A percentile compares a stretch with the other conserved stretches of the same genome.
Conservation (phyloP, 2,329 filamentous ascomycete species). For the Hirsutella minnesotensis region DNA sequence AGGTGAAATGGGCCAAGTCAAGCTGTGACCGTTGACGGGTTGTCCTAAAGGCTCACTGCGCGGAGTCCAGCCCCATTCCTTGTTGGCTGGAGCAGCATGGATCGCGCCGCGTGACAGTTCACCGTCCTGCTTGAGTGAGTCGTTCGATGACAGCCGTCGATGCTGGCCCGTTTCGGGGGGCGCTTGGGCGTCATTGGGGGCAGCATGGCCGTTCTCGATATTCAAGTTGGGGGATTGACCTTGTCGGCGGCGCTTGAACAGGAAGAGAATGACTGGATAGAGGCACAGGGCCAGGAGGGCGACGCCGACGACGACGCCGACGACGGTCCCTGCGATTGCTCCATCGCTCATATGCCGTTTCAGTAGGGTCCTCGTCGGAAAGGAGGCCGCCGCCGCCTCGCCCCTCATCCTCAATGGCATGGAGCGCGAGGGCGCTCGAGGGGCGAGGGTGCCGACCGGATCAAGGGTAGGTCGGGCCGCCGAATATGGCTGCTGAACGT, state of each 20-base stretch:
- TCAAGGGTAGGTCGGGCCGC: too few relatives aligned
- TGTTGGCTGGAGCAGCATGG: slow-evolving; percentile 7
- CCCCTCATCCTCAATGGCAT: not conserved
- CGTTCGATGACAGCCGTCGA: slow-evolving; percentile 23
- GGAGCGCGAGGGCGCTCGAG: not conserved
- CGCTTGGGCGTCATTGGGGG: slow-evolving; percentile 6
- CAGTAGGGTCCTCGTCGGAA: slow-evolving; percentile 7
- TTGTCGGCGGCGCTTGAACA: slow-evolving; percentile 16
- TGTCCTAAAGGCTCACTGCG: slow-evolving; percentile 5
- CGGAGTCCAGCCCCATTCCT: slow-evolving; percentile 14
- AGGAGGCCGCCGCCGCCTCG: not conserved
- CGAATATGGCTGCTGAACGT: too few relatives aligned
- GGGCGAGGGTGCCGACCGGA: not conserved
- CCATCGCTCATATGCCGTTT: slow-evolving; percentile 21
- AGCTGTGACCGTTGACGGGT: not conserved
- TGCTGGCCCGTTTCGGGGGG: slow-evolving; percentile 9
- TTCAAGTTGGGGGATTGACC: slow-evolving; percentile 12
- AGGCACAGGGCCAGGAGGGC: slow-evolving; percentile 23
- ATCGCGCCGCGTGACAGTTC: slow-evolving; percentile 15
- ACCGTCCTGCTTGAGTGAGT: slow-evolving; percentile 20
- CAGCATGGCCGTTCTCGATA: slow-evolving; percentile 16
- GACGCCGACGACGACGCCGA: slow-evolving; percentile 22
- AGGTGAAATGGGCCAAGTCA: not conserved
- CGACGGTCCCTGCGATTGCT: slow-evolving; percentile 23
- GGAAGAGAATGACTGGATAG: slow-evolving; percentile 25